Percentiles rank a stretch among this genome's conserved stretches.
These are phyloP conservation scores for Xylariaceae sp. DNA, from an alignment of 2,329 filamentous ascomycete species.

Conservation along the genomic window DNA sequence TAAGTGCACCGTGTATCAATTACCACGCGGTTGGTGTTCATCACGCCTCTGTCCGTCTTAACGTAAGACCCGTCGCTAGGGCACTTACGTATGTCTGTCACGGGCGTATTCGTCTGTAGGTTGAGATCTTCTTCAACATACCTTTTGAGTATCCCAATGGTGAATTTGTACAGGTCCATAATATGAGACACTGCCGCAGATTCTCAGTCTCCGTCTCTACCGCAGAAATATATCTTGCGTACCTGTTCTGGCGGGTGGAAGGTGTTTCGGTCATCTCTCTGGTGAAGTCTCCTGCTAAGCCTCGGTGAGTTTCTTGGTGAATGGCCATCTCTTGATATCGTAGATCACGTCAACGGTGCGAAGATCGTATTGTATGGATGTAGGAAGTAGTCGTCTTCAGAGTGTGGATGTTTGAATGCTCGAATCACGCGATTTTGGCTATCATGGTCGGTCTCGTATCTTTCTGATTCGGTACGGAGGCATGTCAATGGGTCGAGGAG, in stretches of 20 bases:
- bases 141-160: conserved; percentile 41
- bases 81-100: conserved; percentile 14
- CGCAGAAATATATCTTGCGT: conserved; percentile 36
- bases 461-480: conserved; percentile 40
- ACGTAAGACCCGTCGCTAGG: conserved; percentile 34
- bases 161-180: conserved; percentile 38
- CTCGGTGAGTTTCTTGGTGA: conserved; percentile 36
- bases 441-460: conserved; percentile 45
- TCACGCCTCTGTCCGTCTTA: conserved; percentile 38
- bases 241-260: conserved; percentile 41
- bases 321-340: conserved; percentile 39
- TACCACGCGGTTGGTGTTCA: conserved; percentile 41
- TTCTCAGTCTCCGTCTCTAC: conserved; percentile 29
- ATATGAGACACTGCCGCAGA: conserved; percentile 45
- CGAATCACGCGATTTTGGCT: conserved; percentile 45
- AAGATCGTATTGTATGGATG: conserved; percentile 48
- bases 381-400: conserved; percentile 49
- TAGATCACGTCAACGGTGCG: conserved; percentile 55
- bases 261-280: conserved; percentile 38
- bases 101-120: conserved; percentile 41
- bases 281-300: conserved; percentile 43
- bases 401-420: conserved; percentile 49
- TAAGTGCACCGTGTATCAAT: conserved; percentile 46
- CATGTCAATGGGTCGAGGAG: no score
- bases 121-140: conserved; percentile 42